These are phyloP conservation scores for Erigeron canadensis DNA, from an alignment of 129 eudicot species.

Conservation along the genomic window DNA sequence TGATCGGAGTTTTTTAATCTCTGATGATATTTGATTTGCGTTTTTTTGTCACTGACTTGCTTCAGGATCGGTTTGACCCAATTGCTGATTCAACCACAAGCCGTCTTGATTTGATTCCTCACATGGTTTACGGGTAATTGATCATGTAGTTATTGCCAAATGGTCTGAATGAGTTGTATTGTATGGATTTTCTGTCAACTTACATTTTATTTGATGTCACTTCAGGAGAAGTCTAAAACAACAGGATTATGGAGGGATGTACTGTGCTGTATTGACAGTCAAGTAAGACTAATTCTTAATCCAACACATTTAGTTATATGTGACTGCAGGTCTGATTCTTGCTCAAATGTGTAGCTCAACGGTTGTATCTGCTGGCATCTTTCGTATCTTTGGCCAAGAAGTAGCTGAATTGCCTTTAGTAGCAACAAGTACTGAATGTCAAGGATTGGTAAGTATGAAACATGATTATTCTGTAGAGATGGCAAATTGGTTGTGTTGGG, in stretches of 20 bases:
- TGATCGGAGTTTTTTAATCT: background rate
- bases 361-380: conserved; percentile 74
- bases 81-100: conserved; percentile 64
- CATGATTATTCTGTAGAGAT: background rate
- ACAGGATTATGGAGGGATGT: conserved; percentile 84
- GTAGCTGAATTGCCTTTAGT: conserved; percentile 88
- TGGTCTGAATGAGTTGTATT: background rate
- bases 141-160: background rate
- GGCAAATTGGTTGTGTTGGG: background rate
- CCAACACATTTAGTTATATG: background rate
- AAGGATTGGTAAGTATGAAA: conserved; percentile 67
- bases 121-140: conserved; percentile 80
- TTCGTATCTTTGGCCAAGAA: conserved; percentile 82
- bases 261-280: conserved; percentile 71
- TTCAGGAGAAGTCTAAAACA: conserved; percentile 62
- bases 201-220: conserved; percentile 11
- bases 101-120: conserved; percentile 67
- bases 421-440: conserved; percentile 63
- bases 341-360: conserved; percentile 50
- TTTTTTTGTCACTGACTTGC: background rate
- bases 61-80: conserved; percentile 74
- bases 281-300: conserved; percentile 47
- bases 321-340: conserved; percentile 11
- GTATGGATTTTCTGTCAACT: background rate
- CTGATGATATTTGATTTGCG: background rate